These are phyloP conservation scores for Phaffia tasmanica DNA, from an alignment of 768 basidiomycete species.

Conservation along the genomic window DNA sequence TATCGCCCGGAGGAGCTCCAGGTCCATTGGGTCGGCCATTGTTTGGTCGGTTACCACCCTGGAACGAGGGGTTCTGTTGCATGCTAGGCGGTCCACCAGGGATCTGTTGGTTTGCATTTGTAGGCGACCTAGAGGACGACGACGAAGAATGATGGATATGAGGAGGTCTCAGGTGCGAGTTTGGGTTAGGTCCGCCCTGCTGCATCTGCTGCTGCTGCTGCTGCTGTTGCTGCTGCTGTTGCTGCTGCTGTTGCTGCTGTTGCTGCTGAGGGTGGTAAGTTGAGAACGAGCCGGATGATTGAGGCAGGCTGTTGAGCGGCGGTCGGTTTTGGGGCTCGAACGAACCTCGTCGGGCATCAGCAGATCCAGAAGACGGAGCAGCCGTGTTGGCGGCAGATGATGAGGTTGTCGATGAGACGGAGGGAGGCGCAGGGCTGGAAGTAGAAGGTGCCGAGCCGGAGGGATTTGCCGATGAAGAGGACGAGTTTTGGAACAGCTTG, in stretches of 20 bases:
- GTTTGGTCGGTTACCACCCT: slow-evolving; percentile 32
- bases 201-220: slow-evolving; percentile 27
- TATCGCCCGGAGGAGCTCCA: neutral
- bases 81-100: slow-evolving; percentile 30
- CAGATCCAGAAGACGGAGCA: slow-evolving; percentile 2
- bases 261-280: slow-evolving; percentile 7
- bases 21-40: neutral
- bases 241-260: slow-evolving; percentile 14
- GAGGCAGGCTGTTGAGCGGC: neutral
- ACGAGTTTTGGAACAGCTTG: slow-evolving; percentile 40
- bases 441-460: slow-evolving; percentile 8
- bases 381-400: neutral
- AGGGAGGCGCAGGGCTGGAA: slow-evolving; percentile 16
- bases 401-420: slow-evolving; percentile 25
- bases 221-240: slow-evolving; percentile 24
- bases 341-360: neutral
- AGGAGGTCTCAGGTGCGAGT: slow-evolving; percentile 17
- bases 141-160: too few relatives aligned
- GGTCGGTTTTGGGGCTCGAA: slow-evolving; percentile 12
- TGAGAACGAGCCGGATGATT: neutral
- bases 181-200: slow-evolving; percentile 28
- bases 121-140: neutral
- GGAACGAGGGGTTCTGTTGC: slow-evolving; percentile 27
- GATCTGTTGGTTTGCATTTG: slow-evolving; percentile 29
- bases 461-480: neutral